Evolutionary conservation across 1,284 basidiomycete species (phyloP).

Genomic region (Calocybe gambosa): DNA sequence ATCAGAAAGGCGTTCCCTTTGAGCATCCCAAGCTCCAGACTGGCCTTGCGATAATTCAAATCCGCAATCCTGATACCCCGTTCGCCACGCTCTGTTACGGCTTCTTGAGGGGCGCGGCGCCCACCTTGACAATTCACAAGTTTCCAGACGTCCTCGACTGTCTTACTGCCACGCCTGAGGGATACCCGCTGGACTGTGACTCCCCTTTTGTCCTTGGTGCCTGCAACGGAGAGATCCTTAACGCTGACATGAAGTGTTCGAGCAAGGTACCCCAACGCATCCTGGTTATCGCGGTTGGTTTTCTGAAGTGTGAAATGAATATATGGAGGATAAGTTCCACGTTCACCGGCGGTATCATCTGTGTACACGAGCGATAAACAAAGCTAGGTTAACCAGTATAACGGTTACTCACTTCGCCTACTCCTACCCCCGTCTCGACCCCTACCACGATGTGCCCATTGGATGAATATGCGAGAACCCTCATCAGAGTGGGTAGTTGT

Average conservation of each 20-base stretch:
- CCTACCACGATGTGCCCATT: slow-evolving; percentile 56
- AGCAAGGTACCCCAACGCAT: slow-evolving; percentile 78
- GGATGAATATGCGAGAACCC: slow-evolving; percentile 66
- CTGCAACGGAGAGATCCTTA: slow-evolving; percentile 85
- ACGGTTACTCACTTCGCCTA: slow-evolving; percentile 28
- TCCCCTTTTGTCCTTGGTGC: slow-evolving; percentile 98
- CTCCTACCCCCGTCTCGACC: slow-evolving; percentile 37
- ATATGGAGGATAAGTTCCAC: slow-evolving; percentile 77
- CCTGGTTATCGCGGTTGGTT: slow-evolving; percentile 96
- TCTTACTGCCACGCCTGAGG: slow-evolving; percentile 73
- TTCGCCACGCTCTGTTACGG: slow-evolving; percentile 72
- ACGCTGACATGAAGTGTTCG: slow-evolving; percentile 69
- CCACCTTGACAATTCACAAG: slow-evolving; percentile 64
- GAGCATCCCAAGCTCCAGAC: slow-evolving; percentile 89
- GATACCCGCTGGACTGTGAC: slow-evolving; percentile 94
- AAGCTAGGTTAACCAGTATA: background rate
- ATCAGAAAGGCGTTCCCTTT: slow-evolving; percentile 96
- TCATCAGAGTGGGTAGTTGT: slow-evolving; percentile 46
- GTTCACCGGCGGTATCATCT: slow-evolving; percentile 29
- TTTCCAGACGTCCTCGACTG: slow-evolving; percentile 82
- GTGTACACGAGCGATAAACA: background rate
- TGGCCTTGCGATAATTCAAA: slow-evolving; percentile 75
- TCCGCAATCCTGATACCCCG: slow-evolving; percentile 88
- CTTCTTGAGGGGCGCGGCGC: slow-evolving; percentile 52
- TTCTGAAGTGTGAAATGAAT: slow-evolving; percentile 98